Percentiles rank a stretch among this genome's conserved stretches.
Evolutionary conservation across 441 rosid species (phyloP).

Genomic region (Gossypium lobatum): DNA sequence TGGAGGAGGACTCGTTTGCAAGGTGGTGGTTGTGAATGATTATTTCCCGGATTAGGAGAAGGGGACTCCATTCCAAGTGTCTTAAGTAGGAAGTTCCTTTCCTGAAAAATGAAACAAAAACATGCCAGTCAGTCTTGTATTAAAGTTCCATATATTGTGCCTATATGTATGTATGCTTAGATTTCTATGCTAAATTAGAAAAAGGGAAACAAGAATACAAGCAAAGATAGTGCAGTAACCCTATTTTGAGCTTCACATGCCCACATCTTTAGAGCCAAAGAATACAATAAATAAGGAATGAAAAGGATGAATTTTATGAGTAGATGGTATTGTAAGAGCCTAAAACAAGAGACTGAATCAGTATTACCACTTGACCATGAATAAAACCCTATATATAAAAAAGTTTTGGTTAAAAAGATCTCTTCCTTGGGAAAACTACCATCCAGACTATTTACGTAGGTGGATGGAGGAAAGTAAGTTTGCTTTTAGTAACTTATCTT

Average conservation of each 20-base stretch:
- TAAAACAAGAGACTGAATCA: background rate
- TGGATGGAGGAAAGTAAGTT: background rate
- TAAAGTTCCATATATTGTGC: conserved; percentile 1
- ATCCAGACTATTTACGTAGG: background rate
- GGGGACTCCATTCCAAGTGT: conserved; percentile 93
- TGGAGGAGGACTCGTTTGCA: conserved; percentile 97
- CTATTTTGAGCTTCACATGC: background rate
- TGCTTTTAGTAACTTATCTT: background rate
- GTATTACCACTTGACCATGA: background rate
- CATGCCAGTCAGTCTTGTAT: conserved; percentile 16
- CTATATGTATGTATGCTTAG: background rate
- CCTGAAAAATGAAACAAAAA: conserved; percentile 45
- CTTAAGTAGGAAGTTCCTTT: conserved; percentile 83
- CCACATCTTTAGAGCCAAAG: background rate
- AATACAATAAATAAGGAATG: background rate
- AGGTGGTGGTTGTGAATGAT: conserved; percentile 72
- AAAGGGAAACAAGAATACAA: background rate
- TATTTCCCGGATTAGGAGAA: conserved; percentile 43
- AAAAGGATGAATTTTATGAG: background rate
- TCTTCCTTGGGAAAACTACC: background rate
- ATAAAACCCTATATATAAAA: background rate
- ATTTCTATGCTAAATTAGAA: background rate
- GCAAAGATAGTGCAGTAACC: background rate
- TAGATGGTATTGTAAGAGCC: background rate
- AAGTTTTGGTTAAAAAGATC: background rate